Base-by-base conservation (phyloP, 1,139 yeast species). In the Protomyces arabidopsidicola region DNA sequence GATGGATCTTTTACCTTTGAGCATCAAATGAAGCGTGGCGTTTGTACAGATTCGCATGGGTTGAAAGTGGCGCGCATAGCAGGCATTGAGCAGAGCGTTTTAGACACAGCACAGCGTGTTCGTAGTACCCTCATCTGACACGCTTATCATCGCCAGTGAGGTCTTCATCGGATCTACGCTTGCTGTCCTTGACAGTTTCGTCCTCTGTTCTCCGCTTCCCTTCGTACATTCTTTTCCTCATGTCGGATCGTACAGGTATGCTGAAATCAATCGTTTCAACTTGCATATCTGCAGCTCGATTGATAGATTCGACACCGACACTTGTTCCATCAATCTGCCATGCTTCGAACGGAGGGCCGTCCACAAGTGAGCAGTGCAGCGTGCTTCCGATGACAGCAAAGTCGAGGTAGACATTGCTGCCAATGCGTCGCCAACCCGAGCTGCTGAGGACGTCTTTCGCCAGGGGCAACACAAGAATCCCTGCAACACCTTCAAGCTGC, bases 21-120 rank as follows among this genome's bases (percentile, higher is more conserved):
- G 50, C 63, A 60, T 31, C 22, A 45, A 14, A 60, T 60, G 36
- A 45, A 53, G 27, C 48, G 45, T 16, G 63, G 63, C 38, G 63
- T 60, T n/a, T 60, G 63, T 52, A 59, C 60, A 24, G 60, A 67
- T 27, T 67, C 69, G 24, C 69, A 67, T 45, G 69, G 68, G 6
- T 34, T 67, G n/a, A 65, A 67, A 45, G 64, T 67, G n/a, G 69
- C 69, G 8, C 35, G 48, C 34, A 22, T 67, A 36, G 69, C 69
- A 2, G 69, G 69, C 5, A 52, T 67, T 4, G 68, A 68, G 1
- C 31, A 55, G 16, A 61, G 51, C 3, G 68, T 67, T 18, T 18
- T 42, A 42, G 48, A 42, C 14, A 42, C 48, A 6, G 48, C 48
- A 5, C 48, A 42, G 48, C 48, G 24, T n/a, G 18, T 42, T 18